Evolutionary conservation across 176 grass and related monocot genomes (phyloP).

Genomic region (Alopecurus myosuroides): DNA sequence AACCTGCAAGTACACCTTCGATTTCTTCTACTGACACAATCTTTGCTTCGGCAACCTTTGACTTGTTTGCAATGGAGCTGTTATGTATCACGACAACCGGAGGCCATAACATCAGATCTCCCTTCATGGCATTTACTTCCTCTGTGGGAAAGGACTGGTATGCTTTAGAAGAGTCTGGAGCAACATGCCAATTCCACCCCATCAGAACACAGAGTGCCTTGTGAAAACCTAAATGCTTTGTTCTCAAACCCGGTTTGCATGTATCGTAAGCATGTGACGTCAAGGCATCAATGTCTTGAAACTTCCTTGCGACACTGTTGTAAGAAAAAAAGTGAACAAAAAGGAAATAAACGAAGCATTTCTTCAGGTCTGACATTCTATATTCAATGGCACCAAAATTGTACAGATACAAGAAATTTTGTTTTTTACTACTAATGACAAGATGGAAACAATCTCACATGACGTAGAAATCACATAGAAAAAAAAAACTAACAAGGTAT

Average conservation of each 20-base stretch:
- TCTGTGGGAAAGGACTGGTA: conserved; percentile 47
- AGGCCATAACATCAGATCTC: conserved; percentile 90
- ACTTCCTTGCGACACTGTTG: conserved; percentile 65
- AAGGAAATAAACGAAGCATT: conserved; percentile 36
- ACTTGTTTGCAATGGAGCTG: conserved; percentile 38
- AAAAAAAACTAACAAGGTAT: background rate
- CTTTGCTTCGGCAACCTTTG: conserved; percentile 26
- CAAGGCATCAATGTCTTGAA: conserved; percentile 56
- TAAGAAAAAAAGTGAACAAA: conserved; percentile 36
- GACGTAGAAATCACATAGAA: background rate
- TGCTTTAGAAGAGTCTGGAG: conserved; percentile 62
- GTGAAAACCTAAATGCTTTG: conserved; percentile 79
- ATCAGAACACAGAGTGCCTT: conserved; percentile 92
- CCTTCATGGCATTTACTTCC: conserved; percentile 59
- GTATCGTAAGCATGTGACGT: conserved; percentile 60
- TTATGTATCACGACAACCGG: conserved; percentile 79
- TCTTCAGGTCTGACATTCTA: conserved; percentile 31
- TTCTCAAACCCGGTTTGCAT: conserved; percentile 63
- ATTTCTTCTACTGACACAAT: conserved; percentile 50
- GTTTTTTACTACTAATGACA: background rate
- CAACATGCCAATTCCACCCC: conserved; percentile 86
- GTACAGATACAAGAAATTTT: background rate
- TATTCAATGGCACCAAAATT: conserved; percentile 15
- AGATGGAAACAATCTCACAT: background rate
- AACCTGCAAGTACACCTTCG: conserved; percentile 68